A percentile compares a stretch with the other conserved stretches of the same genome.
These are phyloP conservation scores for Debaryomyces fabryi DNA, from an alignment of 1,139 yeast species.

Conservation along the genomic window DNA sequence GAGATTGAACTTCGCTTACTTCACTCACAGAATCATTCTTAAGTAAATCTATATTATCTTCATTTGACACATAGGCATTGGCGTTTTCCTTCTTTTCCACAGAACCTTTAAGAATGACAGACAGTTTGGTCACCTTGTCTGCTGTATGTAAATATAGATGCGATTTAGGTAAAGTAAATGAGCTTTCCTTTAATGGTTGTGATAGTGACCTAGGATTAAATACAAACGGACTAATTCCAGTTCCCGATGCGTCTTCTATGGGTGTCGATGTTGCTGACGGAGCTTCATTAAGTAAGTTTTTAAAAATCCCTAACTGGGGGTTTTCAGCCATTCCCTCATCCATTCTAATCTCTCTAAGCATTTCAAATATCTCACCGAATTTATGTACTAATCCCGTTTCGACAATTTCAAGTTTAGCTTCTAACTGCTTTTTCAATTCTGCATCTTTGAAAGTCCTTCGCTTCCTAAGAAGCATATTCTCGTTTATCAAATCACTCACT, in stretches of 20 bases:
- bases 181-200: background rate
- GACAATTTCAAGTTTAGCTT: constrained; percentile 26
- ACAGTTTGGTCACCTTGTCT: background rate
- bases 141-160: constrained; percentile 3
- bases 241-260: constrained; percentile 13
- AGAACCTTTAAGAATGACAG: background rate
- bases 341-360: constrained; percentile 14
- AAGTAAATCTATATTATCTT: background rate
- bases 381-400: constrained; percentile 45
- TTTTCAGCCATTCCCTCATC: constrained; percentile 23
- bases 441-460: constrained; percentile 10
- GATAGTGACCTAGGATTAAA: background rate
- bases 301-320: constrained; percentile 20
- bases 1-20: background rate
- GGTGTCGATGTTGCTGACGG: constrained; percentile 28
- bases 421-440: constrained; percentile 12
- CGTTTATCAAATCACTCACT: constrained; percentile 48
- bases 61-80: background rate
- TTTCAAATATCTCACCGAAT: constrained; percentile 44
- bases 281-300: constrained; percentile 2
- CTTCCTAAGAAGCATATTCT: constrained; percentile 41
- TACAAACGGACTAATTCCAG: background rate
- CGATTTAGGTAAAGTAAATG: constrained; percentile 7
- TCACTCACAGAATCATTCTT: background rate
- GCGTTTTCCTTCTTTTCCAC: background rate